phyloP scores from a whole-genome alignment of 2,329 filamentous ascomycete species.

The Mariannaea elegans region DNA sequence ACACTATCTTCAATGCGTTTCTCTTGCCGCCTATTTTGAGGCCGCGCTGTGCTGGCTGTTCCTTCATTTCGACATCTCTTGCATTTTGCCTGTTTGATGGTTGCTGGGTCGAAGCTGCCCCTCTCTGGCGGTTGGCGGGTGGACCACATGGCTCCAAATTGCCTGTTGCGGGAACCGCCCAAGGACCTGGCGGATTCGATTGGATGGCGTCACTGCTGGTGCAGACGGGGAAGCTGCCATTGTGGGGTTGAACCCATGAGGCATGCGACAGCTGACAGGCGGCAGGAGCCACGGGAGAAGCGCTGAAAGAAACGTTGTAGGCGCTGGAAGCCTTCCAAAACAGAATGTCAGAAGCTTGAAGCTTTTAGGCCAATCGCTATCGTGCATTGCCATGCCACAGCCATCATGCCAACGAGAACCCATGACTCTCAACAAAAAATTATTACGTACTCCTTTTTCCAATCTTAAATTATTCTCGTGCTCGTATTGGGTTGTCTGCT shows the following conservation, averaged over 20 bases:
- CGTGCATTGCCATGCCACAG: not conserved
- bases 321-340: not conserved
- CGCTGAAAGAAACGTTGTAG: slow-evolving; percentile 9
- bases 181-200: slow-evolving; percentile 14
- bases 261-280: not conserved
- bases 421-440: not conserved
- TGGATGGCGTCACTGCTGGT: slow-evolving; percentile 16
- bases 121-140: slow-evolving; percentile 35
- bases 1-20: slow-evolving; percentile 16
- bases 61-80: not conserved
- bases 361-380: slow-evolving; percentile 3
- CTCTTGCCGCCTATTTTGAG: slow-evolving; percentile 15
- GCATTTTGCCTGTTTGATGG: not conserved
- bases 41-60: slow-evolving; percentile 19
- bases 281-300: not conserved
- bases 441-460: not conserved
- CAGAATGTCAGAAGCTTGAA: not conserved
- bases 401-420: not conserved
- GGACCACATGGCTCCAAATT: slow-evolving; percentile 15
- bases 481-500: not conserved
- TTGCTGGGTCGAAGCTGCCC: slow-evolving; percentile 23
- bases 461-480: not conserved
- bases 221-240: not conserved
- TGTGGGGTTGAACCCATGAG: not conserved
- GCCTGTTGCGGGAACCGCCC: slow-evolving; percentile 8